Base-by-base conservation (phyloP, 225 moss, liverwort and hornwort species). In the Lunularia cruciata region DNA sequence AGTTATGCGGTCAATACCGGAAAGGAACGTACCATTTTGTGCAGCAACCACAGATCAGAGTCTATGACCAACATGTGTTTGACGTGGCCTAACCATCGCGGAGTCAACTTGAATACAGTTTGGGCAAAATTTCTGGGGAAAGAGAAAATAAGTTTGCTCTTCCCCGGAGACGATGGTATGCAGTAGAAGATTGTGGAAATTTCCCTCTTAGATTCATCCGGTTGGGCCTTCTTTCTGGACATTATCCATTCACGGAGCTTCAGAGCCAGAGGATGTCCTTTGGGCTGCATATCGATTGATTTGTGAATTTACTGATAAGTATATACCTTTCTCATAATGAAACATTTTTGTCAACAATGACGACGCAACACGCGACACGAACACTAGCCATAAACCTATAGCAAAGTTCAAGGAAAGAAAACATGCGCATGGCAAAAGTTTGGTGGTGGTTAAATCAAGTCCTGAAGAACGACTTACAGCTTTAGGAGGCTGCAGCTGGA, bases 311-410 rank as follows among this genome's bases (percentile, higher is more conserved):
- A 0, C 27, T 2, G 0, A 54, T 8, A 54, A 27, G 0, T 13
- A 28, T 27, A 10, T 79, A 49, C 85, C 28, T 31, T 58, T 72
- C 67, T 77, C 77, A 9, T 88, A 75, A 26, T 42, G 69, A 15
- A 20, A 75, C 46, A 77, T 7, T 20, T 87, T 86, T 28, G 65
- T 47, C 14, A 53, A 57, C 63, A 86, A 88, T 1, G 64, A 18
- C 19, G 5, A 48, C 68, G 45, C 83, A 81, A 73, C 89, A 92
- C 0, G 9, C 62, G 27, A 39, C n/a, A n/a, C n/a, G 38, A 18
- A 89, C 86, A 75, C 86, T 86, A 2, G 34, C 45, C 10, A 68
- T 9, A 66, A 76, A 73, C 76, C 84, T 84, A 48, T 19, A 13
- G 86, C 51, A 39, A 55, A 58, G 3, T 30, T 47, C 38, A 23